Conservation (phyloP, 768 basidiomycete genomes). For the Boletus huronensis region DNA sequence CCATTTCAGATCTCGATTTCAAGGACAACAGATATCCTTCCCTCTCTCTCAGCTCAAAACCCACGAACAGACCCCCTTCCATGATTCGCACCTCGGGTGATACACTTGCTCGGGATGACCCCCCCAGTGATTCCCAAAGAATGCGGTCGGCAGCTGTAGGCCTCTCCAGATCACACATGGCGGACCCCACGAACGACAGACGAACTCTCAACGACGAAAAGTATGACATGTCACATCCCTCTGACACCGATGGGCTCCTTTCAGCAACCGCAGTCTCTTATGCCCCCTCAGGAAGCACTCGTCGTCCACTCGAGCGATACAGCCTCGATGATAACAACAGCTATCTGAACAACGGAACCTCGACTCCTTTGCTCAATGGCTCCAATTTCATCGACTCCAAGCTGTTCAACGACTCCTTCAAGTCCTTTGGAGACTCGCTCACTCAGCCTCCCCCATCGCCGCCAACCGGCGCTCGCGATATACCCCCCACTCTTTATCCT, state of each 20-base stretch:
- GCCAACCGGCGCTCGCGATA: constrained; percentile 19
- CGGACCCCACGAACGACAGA: constrained; percentile 19
- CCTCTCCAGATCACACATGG: constrained; percentile 12
- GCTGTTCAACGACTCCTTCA: constrained; percentile 30
- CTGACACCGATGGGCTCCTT: constrained; percentile 19
- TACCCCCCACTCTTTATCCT: constrained; percentile 36
- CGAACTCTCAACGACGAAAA: constrained; percentile 25
- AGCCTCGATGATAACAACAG: constrained; percentile 44
- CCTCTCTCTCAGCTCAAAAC: constrained; percentile 26
- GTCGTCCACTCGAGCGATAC: constrained; percentile 50
- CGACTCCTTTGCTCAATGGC: constrained; percentile 24
- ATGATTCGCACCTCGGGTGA: constrained; percentile 32
- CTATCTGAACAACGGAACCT: constrained; percentile 15
- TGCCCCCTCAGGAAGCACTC: constrained; percentile 42
- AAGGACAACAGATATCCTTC: constrained; percentile 59
- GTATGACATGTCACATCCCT: constrained; percentile 14
- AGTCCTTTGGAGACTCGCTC: constrained; percentile 29
- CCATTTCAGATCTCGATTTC: constrained; percentile 58
- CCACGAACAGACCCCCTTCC: constrained; percentile 23
- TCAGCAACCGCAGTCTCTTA: constrained; percentile 40
- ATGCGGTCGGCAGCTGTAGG: constrained; percentile 11
- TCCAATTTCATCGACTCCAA: constrained; percentile 27
- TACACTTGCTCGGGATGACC: constrained; percentile 24
- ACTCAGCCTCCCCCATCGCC: constrained; percentile 24
- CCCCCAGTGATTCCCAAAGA: constrained; percentile 12